A percentile compares a stretch with the other conserved stretches of the same genome.
Evolutionary conservation across 2,329 filamentous ascomycete species (phyloP).

Genomic region (Aspergillus thermomutatus): DNA sequence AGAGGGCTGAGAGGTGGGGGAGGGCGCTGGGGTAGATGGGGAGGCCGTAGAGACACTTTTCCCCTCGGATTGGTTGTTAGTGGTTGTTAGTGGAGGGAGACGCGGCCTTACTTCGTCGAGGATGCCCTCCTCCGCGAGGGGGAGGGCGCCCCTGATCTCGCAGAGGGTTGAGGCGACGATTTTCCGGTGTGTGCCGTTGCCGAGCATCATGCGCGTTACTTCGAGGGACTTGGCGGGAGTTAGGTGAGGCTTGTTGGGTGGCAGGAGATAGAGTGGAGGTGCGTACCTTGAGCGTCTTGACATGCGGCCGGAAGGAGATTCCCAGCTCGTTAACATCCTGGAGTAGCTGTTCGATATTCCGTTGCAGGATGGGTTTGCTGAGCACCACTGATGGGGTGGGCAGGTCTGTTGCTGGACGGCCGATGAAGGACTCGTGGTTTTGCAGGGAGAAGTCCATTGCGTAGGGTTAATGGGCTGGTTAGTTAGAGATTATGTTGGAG

Average conservation of each 20-base stretch:
- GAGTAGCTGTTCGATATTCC: slow-evolving; percentile 36
- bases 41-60: slow-evolving; percentile 38
- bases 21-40: slow-evolving; percentile 38
- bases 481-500: background rate
- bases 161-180: slow-evolving; percentile 42
- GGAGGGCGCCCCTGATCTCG: slow-evolving; percentile 40
- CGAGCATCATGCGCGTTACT: slow-evolving; percentile 43
- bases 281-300: slow-evolving; percentile 46
- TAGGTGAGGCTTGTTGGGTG: background rate
- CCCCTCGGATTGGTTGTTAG: background rate
- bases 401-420: slow-evolving; percentile 31
- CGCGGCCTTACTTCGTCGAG: slow-evolving; percentile 35
- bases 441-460: slow-evolving; percentile 30
- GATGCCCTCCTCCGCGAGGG: slow-evolving; percentile 39
- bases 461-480: too few species aligned
- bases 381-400: slow-evolving; percentile 42
- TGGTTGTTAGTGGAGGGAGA: background rate
- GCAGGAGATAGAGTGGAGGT: background rate
- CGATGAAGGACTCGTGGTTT: slow-evolving; percentile 36
- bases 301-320: slow-evolving; percentile 42
- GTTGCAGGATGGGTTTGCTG: slow-evolving; percentile 37
- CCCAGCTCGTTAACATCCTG: slow-evolving; percentile 39
- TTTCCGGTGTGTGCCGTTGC: slow-evolving; percentile 33
- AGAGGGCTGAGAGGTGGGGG: slow-evolving; percentile 26
- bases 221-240: slow-evolving; percentile 20